Conservation (phyloP, 2,329 filamentous ascomycete species). For the Neofusicoccum sp. region DNA sequence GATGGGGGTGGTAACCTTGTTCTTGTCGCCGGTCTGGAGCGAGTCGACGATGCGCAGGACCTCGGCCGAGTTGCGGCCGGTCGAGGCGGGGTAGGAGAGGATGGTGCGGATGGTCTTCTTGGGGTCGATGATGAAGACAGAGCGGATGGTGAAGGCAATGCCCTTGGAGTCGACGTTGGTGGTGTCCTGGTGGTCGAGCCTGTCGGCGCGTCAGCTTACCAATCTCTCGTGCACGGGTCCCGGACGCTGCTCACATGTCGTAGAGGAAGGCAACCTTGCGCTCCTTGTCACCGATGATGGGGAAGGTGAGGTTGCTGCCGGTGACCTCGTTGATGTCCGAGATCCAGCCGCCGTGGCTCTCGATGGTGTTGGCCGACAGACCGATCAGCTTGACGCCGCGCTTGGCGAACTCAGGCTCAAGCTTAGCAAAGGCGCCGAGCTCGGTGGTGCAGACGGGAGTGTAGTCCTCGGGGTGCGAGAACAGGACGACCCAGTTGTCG, state of each 20-base stretch:
- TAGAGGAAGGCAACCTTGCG: conserved; percentile 52
- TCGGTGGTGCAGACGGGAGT: conserved; percentile 96
- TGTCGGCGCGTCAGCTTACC: conserved; percentile 26
- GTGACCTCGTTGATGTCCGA: conserved; percentile 64
- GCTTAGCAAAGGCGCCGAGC: conserved; percentile 88
- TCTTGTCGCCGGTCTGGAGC: conserved; percentile 73
- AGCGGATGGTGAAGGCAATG: conserved; percentile 91
- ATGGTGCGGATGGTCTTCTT: conserved; percentile 93
- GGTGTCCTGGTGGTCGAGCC: conserved; percentile 55
- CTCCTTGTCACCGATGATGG: conserved; percentile 54
- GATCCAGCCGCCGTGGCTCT: conserved; percentile 86
- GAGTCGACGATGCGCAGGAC: conserved; percentile 62
- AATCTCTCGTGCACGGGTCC: conserved; percentile 35
- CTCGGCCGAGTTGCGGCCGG: conserved; percentile 65
- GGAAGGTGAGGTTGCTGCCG: conserved; percentile 49
- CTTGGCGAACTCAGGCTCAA: conserved; percentile 85
- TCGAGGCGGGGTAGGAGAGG: conserved; percentile 84
- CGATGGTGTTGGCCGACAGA: conserved; percentile 79
- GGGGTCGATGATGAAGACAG: conserved; percentile 93
- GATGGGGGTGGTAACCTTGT: conserved; percentile 85
- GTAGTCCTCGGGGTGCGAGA: conserved; percentile 85
- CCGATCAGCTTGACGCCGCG: conserved; percentile 90
- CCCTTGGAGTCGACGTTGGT: conserved; percentile 62
- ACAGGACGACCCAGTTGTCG: conserved; percentile 78
- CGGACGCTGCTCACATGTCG: conserved; percentile 45